Conservation (phyloP, 805 yeast species). For the Geotrichum ghanense region DNA sequence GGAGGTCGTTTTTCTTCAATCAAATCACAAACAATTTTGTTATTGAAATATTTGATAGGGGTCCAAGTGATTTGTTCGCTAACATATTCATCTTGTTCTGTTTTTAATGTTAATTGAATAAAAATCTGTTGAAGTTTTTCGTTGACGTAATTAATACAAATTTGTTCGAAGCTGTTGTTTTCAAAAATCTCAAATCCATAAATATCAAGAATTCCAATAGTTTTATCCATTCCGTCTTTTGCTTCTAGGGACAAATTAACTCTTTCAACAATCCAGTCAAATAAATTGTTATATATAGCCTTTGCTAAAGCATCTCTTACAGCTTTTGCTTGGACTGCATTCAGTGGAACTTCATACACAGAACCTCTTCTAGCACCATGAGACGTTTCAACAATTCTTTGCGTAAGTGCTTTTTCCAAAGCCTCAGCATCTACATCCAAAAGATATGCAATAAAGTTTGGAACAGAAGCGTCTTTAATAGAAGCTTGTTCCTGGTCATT, state of each 20-base stretch:
- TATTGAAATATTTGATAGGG: slow-evolving; percentile 92
- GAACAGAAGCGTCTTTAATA: slow-evolving; percentile 78
- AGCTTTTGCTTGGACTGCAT: slow-evolving; percentile 79
- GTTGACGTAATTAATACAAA: slow-evolving; percentile 91
- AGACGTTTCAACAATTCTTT: slow-evolving; percentile 78
- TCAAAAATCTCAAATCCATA: slow-evolving; percentile 96
- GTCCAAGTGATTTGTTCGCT: slow-evolving; percentile 95
- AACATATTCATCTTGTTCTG: slow-evolving; percentile 96
- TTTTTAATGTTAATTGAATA: slow-evolving; percentile 86
- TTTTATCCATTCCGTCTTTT: slow-evolving; percentile 42
- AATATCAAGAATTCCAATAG: slow-evolving; percentile 85
- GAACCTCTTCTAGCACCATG: slow-evolving; percentile 89
- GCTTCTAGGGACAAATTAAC: slow-evolving; percentile 69
- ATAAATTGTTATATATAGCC: slow-evolving; percentile 82
- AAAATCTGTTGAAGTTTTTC: slow-evolving; percentile 95
- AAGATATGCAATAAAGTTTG: slow-evolving; percentile 86
- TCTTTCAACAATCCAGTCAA: slow-evolving; percentile 93
- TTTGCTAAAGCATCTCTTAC: slow-evolving; percentile 93
- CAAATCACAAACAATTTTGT: slow-evolving; percentile 90
- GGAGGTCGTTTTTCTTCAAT: slow-evolving; percentile 93
- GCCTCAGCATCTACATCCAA: slow-evolving; percentile 65
- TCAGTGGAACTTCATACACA: slow-evolving; percentile 87
- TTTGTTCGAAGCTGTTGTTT: slow-evolving; percentile 88
- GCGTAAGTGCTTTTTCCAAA: slow-evolving; percentile 57
- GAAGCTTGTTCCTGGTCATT: slow-evolving; percentile 79